phyloP scores from a whole-genome alignment of 2,329 filamentous ascomycete species.

The Waltergamsia citrina region DNA sequence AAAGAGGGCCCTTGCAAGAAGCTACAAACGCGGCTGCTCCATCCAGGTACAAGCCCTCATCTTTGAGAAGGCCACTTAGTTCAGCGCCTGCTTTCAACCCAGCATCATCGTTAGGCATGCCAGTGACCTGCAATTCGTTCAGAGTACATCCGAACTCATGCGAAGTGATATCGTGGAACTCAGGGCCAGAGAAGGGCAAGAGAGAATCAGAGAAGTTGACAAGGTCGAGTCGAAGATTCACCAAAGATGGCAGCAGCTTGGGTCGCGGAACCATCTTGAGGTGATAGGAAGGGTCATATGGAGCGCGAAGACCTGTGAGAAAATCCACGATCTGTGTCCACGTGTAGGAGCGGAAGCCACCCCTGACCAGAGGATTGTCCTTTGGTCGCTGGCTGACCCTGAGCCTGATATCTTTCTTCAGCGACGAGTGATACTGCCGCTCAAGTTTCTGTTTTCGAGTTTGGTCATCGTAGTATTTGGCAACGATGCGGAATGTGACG shows the following conservation, averaged over 20 bases:
- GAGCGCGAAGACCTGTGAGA: conserved; percentile 38
- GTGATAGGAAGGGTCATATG: conserved; percentile 31
- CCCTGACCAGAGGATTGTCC: conserved; percentile 35
- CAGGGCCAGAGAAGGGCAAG: conserved; percentile 32
- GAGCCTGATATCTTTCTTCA: conserved; percentile 30
- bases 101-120: conserved; percentile 37
- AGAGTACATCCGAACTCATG: conserved; percentile 44
- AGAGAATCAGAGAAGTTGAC: conserved; percentile 42
- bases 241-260: conserved; percentile 36
- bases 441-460: conserved; percentile 29
- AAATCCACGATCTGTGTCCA: conserved; percentile 47
- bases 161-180: conserved; percentile 41
- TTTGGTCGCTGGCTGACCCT: conserved; percentile 30
- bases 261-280: conserved; percentile 24
- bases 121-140: conserved; percentile 43
- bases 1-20: conserved; percentile 24
- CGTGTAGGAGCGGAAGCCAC: conserved; percentile 43
- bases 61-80: conserved; percentile 40
- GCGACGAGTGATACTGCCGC: conserved; percentile 29
- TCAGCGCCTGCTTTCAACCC: conserved; percentile 37
- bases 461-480: conserved; percentile 45
- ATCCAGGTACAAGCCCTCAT: conserved; percentile 42
- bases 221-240: conserved; percentile 39
- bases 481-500: conserved; percentile 42
- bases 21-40: conserved; percentile 33